Conservation (phyloP, 2,329 filamentous ascomycete species). For the Trichoderma lentiforme region DNA sequence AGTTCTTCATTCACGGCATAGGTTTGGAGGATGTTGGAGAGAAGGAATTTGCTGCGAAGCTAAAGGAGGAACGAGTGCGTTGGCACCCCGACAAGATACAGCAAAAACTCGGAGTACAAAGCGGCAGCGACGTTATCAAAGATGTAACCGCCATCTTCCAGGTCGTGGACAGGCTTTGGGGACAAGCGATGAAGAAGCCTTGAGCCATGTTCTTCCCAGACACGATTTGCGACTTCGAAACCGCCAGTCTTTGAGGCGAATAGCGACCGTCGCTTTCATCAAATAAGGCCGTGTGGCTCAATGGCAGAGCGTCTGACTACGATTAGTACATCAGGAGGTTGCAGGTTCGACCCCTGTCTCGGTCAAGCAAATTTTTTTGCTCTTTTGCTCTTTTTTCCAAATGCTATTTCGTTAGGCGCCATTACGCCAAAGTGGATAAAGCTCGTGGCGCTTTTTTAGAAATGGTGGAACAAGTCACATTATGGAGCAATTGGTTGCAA, state of each 20-base stretch:
- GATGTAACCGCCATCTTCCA: conserved; percentile 89
- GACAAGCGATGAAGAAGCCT: conserved; percentile 5
- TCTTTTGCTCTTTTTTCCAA: background rate
- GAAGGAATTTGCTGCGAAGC: conserved; percentile 43
- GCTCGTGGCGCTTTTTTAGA: background rate
- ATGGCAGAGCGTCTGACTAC: background rate
- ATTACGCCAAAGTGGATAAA: background rate
- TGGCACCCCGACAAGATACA: conserved; percentile 99
- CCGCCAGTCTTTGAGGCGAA: background rate
- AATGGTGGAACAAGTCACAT: background rate
- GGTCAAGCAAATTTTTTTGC: background rate
- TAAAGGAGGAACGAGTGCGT: conserved; percentile 82
- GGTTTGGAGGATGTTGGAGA: conserved; percentile 43
- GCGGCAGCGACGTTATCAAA: conserved; percentile 70
- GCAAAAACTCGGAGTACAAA: conserved; percentile 72
- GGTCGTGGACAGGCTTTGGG: conserved; percentile 78
- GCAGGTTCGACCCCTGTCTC: background rate
- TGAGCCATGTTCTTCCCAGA: background rate
- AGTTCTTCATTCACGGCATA: conserved; percentile 61
- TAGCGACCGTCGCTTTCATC: background rate
- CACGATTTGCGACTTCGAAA: background rate
- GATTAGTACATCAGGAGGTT: background rate
- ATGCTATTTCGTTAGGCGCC: background rate
- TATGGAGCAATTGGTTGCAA: background rate
- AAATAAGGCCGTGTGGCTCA: background rate